Evolutionary conservation across 208 protist genomes (phyloP), one percentile per base, ranked within the genome.

Genomic region (Kentomonas sorsogonicus): DNA sequence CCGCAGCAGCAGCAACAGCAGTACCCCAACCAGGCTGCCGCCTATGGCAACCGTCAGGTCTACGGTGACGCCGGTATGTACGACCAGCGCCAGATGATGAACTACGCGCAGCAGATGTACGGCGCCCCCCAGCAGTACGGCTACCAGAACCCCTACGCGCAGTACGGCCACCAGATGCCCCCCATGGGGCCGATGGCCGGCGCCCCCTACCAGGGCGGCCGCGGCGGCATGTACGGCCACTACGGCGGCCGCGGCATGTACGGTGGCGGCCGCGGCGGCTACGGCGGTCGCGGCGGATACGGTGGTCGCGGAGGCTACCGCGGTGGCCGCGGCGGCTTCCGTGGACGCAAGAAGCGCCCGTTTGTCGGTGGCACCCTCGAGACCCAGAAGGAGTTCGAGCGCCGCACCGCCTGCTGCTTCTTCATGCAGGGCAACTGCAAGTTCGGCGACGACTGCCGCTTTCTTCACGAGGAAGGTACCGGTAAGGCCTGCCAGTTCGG

Each of bases 361-460:
- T 92, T 92, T 60, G 85, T 92, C 48, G 85, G 85, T 15, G 85
- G 85, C 33, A 77, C 75, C 16, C 73, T 93, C 45, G 82, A 93
- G 70, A 80, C 79, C 7, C 80, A 90, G 59, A 67, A 75, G 11
- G 73, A 84, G 58, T 93, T 73, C 70, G 82, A 89, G 57, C 61
- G 71, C 43, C 68, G 86, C 48, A 89, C 79, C 22, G 67, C 71
- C 34, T 93, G 86, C 73, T 93, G 86, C 60, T 93, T 93, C 69
- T 76, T 79, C 60, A 64, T 76, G 13, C 83, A 93, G 63, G 83
- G 83, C 29, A 78, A 69, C 44, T 93, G 86, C 67, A 86, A 86
- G 64, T 93, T 89, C 55, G 72, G 68, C 40, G 83, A 89, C 9
- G 58, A 50, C 9, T 93, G 86, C 71, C 81, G 80, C 55, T 93